Conservation (phyloP, 2,329 filamentous ascomycete genomes). For the Venturia pyrina region DNA sequence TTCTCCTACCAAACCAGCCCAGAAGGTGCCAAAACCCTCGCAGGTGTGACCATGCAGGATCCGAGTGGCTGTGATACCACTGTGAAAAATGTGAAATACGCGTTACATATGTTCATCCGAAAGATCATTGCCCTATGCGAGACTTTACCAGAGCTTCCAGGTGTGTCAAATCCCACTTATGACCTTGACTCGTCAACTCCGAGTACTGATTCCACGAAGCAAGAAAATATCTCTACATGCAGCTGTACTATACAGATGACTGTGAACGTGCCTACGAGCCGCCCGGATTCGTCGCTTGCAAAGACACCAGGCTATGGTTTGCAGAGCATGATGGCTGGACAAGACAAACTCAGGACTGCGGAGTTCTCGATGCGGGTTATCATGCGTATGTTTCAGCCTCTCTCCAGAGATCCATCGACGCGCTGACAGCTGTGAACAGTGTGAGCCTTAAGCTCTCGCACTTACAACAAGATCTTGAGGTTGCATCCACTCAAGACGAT, state of each 20-base stretch:
- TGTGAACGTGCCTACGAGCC: conserved; percentile 31
- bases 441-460: conserved; percentile 23
- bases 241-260: conserved; percentile 35
- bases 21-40: conserved; percentile 3
- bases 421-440: not conserved
- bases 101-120: conserved; percentile 34
- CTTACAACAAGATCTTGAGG: conserved; percentile 16
- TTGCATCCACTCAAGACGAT: not conserved
- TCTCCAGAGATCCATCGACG: not conserved
- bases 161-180: conserved; percentile 19
- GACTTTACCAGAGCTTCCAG: conserved; percentile 31
- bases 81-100: conserved; percentile 29
- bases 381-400: conserved; percentile 26
- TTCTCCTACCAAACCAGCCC: conserved; percentile 30
- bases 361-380: conserved; percentile 27
- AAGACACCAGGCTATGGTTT: conserved; percentile 25
- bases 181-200: not conserved
- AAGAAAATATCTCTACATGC: conserved; percentile 32
- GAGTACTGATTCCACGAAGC: conserved; percentile 17
- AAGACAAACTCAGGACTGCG: conserved; percentile 24
- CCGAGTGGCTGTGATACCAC: conserved; percentile 24
- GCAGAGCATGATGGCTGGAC: conserved; percentile 29
- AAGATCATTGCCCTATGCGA: conserved; percentile 22
- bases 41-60: conserved; percentile 15
- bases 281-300: conserved; percentile 26